These are phyloP conservation scores for Manihot esculenta DNA, from an alignment of 441 rosid species.

Conservation along the genomic window DNA sequence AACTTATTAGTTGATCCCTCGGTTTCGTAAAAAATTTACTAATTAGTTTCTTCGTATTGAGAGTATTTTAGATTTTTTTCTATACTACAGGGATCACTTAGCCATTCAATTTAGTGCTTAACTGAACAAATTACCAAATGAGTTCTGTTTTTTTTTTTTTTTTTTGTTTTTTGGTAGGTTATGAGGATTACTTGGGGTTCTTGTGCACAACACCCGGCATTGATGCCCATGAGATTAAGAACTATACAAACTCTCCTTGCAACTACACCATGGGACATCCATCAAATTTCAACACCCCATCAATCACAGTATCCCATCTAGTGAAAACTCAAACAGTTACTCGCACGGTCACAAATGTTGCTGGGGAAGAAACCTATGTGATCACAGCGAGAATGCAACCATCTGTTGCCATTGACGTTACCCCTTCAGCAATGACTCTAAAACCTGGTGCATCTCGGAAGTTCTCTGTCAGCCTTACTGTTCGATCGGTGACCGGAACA, in stretches of 20 bases:
- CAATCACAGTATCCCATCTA: constrained; percentile 79
- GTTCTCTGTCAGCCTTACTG: constrained; percentile 66
- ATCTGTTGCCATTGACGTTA: constrained; percentile 67
- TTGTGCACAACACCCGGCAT: constrained; percentile 96
- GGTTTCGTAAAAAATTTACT: too few species aligned
- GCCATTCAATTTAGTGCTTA: background rate
- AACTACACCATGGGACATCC: constrained; percentile 75
- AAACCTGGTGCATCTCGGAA: constrained; percentile 58
- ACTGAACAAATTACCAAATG: background rate
- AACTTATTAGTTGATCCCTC: too few species aligned
- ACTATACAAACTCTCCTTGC: constrained; percentile 75
- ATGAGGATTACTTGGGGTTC: constrained; percentile 83
- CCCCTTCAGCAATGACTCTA: constrained; percentile 89
- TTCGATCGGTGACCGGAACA: constrained; percentile 58
- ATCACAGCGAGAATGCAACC: constrained; percentile 83
- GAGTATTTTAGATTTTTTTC: too few species aligned
- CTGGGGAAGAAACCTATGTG: constrained; percentile 77
- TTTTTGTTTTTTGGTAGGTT: constrained; percentile 44
- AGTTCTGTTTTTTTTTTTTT: background rate
- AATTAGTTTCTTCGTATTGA: too few species aligned
- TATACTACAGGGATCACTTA: too few species aligned
- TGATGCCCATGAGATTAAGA: constrained; percentile 63
- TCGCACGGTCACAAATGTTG: constrained; percentile 81
- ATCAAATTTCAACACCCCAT: constrained; percentile 82
- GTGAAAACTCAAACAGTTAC: constrained; percentile 63